Conservation (phyloP, 192 early-diverging fungal genomes). For the Coemansia sp. region DNA sequence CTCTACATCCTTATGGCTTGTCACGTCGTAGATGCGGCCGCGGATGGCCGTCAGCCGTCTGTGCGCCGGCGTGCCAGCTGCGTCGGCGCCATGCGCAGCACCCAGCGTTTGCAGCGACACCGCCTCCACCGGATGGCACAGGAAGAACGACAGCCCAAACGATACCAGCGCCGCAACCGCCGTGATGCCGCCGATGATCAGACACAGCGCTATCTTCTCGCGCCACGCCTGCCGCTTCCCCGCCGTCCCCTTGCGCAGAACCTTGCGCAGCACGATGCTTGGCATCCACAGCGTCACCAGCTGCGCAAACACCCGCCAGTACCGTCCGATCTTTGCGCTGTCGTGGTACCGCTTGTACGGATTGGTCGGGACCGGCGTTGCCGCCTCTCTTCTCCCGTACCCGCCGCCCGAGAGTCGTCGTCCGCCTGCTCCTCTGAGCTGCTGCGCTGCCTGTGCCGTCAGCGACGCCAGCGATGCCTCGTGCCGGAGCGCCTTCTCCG, state of each 20-base stretch:
- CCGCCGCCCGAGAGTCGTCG: background rate
- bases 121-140: conserved; percentile 39
- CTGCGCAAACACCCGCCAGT: conserved; percentile 66
- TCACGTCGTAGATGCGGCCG: conserved; percentile 44
- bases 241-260: conserved; percentile 56
- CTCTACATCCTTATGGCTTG: background rate
- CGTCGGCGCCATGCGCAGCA: conserved; percentile 17
- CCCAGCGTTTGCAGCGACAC: conserved; percentile 27
- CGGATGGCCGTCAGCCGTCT: conserved; percentile 23
- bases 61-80: background rate
- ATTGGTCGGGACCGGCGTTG: background rate
- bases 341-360: conserved; percentile 37
- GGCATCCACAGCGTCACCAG: conserved; percentile 73
- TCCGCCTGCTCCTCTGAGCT: background rate
- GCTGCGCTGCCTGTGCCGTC: background rate
- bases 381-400: background rate
- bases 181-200: conserved; percentile 66
- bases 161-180: conserved; percentile 29
- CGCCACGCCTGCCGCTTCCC: conserved; percentile 79
- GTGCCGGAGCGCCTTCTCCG: conserved; percentile 19
- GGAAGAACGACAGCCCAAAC: conserved; percentile 35
- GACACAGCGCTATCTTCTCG: conserved; percentile 78
- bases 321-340: conserved; percentile 37
- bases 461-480: conserved; percentile 7
- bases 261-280: conserved; percentile 57